phyloP scores from a whole-genome alignment of 2,329 filamentous ascomycete species.

The Emergomyces orientalis region DNA sequence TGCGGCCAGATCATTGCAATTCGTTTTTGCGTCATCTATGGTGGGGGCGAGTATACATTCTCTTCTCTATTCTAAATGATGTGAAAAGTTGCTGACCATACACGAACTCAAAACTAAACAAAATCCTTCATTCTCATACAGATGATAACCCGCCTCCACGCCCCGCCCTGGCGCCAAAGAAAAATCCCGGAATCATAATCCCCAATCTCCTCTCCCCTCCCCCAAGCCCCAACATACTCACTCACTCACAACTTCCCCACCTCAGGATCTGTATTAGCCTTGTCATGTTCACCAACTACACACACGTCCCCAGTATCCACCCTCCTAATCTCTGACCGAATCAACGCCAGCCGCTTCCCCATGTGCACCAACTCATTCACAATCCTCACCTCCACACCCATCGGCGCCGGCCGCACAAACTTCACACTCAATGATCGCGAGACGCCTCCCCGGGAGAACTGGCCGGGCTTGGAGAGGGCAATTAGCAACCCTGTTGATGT shows the following conservation, averaged over 20 bases:
- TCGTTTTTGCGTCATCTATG: background rate
- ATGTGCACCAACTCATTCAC: constrained; percentile 50
- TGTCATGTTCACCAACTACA: constrained; percentile 55
- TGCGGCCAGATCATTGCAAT: background rate
- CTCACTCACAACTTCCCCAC: constrained; percentile 18
- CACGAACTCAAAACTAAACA: background rate
- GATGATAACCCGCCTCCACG: no score
- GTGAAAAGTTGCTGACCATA: background rate
- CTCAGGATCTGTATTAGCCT: constrained; percentile 50
- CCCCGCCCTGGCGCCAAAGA: no score
- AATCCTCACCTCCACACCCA: constrained; percentile 44
- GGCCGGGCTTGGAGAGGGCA: constrained; percentile 49
- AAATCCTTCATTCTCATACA: background rate
- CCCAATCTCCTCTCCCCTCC: background rate
- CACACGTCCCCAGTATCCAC: constrained; percentile 46
- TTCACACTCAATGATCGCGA: constrained; percentile 57
- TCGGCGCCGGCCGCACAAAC: constrained; percentile 54
- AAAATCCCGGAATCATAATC: no score
- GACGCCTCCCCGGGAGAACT: constrained; percentile 55
- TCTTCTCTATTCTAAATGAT: background rate
- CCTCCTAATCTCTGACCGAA: constrained; percentile 48
- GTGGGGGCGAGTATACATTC: background rate
- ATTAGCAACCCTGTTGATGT: constrained; percentile 52
- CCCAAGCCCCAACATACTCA: background rate
- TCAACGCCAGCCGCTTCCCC: constrained; percentile 46